These are phyloP conservation scores for Chlamydomonas reinhardtii DNA, from an alignment of 163 green algal genomes.

Conservation along the genomic window DNA sequence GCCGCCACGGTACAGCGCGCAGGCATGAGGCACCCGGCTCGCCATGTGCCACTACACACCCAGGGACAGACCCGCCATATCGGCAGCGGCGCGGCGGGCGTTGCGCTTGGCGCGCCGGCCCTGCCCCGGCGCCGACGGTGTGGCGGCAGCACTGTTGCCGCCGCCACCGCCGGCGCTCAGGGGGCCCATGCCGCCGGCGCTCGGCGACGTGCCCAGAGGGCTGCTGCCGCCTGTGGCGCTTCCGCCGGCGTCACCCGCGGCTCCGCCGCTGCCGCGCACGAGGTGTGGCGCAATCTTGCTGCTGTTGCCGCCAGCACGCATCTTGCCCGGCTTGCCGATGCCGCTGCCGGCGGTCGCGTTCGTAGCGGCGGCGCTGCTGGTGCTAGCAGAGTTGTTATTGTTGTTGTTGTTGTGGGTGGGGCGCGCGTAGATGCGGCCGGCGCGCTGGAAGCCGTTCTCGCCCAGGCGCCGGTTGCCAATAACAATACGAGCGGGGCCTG, in stretches of 20 bases:
- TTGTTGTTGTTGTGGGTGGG: constrained; percentile 41
- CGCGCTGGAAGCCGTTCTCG: constrained; percentile 80
- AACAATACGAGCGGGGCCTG: constrained; percentile 75
- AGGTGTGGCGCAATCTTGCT: neutral
- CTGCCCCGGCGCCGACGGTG: constrained; percentile 3
- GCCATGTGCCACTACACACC: no score
- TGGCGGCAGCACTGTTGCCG: no score
- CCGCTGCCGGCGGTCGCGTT: neutral
- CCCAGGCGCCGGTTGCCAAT: constrained; percentile 87
- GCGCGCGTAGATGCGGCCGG: constrained; percentile 73
- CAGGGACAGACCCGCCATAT: neutral
- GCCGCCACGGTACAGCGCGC: no score
- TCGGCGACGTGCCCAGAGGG: neutral
- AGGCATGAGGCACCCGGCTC: no score
- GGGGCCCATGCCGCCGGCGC: no score
- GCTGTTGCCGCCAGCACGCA: neutral
- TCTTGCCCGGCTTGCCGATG: constrained; percentile 37
- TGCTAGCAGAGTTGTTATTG: neutral
- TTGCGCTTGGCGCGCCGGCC: constrained; percentile 50
- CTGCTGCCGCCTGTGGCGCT: neutral
- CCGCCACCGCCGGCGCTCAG: no score
- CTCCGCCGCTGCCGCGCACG: neutral
- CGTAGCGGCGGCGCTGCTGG: neutral
- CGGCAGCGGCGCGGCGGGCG: constrained; percentile 29
- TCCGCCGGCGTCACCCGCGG: neutral